These are phyloP conservation scores for Backusella macrospora DNA, from an alignment of 192 early-diverging fungal genomes.

Conservation along the genomic window DNA sequence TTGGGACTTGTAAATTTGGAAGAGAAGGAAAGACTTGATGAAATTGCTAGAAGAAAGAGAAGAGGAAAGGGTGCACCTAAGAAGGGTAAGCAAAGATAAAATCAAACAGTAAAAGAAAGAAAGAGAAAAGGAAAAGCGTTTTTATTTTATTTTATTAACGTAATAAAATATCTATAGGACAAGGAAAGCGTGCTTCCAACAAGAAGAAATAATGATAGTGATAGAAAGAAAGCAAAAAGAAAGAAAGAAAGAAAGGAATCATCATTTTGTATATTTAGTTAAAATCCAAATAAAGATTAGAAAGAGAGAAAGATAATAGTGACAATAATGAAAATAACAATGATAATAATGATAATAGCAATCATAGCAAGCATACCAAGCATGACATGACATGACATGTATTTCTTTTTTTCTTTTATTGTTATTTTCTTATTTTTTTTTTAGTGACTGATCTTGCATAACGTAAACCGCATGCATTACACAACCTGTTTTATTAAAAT, in stretches of 20 bases:
- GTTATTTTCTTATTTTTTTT: neutral
- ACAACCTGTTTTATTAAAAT: slow-evolving; percentile 4
- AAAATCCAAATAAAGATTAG: slow-evolving; percentile 16
- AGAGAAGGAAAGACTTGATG: slow-evolving; percentile 70
- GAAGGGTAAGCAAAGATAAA: slow-evolving; percentile 55
- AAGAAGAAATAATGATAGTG: slow-evolving; percentile 49
- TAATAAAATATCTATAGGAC: slow-evolving; percentile 39
- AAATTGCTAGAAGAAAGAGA: slow-evolving; percentile 64
- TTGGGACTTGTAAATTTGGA: slow-evolving; percentile 56
- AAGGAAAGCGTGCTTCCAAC: slow-evolving; percentile 59
- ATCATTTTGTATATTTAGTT: neutral
- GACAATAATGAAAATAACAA: too few relatives aligned
- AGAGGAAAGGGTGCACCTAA: slow-evolving; percentile 81
- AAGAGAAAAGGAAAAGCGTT: neutral
- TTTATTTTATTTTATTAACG: slow-evolving; percentile 16
- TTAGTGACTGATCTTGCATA: slow-evolving; percentile 13
- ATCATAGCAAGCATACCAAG: too few relatives aligned
- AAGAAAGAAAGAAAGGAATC: neutral
- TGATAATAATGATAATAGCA: too few relatives aligned
- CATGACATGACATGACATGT: too few relatives aligned
- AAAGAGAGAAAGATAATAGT: neutral
- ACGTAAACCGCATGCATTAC: slow-evolving; percentile 17
- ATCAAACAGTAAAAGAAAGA: too few relatives aligned
- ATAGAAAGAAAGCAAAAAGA: too few relatives aligned
- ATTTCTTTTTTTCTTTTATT: too few relatives aligned